Evolutionary conservation across 2,329 filamentous ascomycete species (phyloP), one percentile per base, ranked within the genome.

Genomic region (Escovopsis sp.): DNA sequence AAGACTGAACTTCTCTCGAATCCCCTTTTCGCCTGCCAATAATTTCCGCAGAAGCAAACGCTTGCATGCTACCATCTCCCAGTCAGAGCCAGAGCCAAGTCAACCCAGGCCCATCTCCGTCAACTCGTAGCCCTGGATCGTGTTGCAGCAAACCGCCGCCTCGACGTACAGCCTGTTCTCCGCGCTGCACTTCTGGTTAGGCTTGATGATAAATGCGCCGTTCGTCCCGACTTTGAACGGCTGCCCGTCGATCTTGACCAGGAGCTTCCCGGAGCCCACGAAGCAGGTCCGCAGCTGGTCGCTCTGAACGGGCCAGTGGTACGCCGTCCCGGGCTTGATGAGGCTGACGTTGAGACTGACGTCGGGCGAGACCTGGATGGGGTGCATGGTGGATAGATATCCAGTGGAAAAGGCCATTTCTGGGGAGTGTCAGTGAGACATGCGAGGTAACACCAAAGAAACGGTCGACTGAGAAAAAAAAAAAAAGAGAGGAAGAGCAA

Each of bases 141-240:
- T 58, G 3, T 59, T 62, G 41, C 66, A 60, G 43, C 69, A 65
- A 35, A 72, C 45, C 15, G 62, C 56, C 0, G 65, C 61, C 43
- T 71, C 65, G 3, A 61, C 36, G 44, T 73, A 72, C 0, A 65
- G 51, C 30, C 56, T 53, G 46, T 73, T 73, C 44, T 60, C 54
- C 4, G 64, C 60, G 15, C 51, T 55, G 47, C 64, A 68, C 2
- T 43, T 42, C 40, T 53, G 55, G 0, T 64, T 63, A 0, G 65
- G 59, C 19, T 53, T 56, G 33, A 73, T 56, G 39, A 59, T 56
- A 46, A 72, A 67, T 49, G 66, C 55, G 26, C 70, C 66, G 41
- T 66, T 60, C 1, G 59, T 56, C 0, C 70, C 70, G 3, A 72
- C 51, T 0, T 52, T 47, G 35, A 70, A 65, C 4, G 58, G 51